Evolutionary conservation across 441 rosid genomes (phyloP).

Genomic region (Arabidopsis hybrid): DNA sequence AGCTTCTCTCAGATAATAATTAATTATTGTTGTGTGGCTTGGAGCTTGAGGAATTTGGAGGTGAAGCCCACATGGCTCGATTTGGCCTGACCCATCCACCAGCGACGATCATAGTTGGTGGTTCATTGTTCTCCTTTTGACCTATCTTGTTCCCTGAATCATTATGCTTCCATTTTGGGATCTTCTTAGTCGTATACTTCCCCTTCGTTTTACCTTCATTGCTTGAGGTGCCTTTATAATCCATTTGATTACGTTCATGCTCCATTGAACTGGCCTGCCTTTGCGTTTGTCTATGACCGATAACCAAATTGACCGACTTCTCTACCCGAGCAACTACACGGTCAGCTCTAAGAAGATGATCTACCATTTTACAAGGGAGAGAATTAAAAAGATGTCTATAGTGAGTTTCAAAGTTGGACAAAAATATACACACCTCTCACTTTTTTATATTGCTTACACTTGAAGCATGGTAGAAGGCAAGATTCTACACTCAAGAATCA

Average conservation of each 20-base stretch:
- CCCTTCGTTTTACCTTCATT: not conserved
- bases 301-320: constrained; percentile 17
- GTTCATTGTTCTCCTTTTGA: constrained; percentile 20
- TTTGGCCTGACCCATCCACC: constrained; percentile 43
- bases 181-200: not conserved
- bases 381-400: not conserved
- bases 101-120: constrained; percentile 12
- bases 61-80: constrained; percentile 41
- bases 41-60: constrained; percentile 14
- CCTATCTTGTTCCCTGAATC: constrained; percentile 2
- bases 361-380: not conserved
- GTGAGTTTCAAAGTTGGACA: not conserved
- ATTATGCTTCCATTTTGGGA: constrained; percentile 17
- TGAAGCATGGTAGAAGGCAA: constrained; percentile 11
- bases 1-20: not conserved
- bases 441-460: constrained; percentile 1
- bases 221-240: too few species aligned
- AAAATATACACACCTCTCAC: not conserved
- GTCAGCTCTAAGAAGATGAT: constrained; percentile 5
- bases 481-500: constrained; percentile 28
- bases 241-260: not conserved
- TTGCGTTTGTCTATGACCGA: constrained; percentile 4
- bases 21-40: not conserved
- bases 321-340: constrained; percentile 6
- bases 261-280: not conserved